These are phyloP conservation scores for Cutaneotrichosporon daszewskae DNA, from an alignment of 1,284 basidiomycete genomes.

Conservation along the genomic window DNA sequence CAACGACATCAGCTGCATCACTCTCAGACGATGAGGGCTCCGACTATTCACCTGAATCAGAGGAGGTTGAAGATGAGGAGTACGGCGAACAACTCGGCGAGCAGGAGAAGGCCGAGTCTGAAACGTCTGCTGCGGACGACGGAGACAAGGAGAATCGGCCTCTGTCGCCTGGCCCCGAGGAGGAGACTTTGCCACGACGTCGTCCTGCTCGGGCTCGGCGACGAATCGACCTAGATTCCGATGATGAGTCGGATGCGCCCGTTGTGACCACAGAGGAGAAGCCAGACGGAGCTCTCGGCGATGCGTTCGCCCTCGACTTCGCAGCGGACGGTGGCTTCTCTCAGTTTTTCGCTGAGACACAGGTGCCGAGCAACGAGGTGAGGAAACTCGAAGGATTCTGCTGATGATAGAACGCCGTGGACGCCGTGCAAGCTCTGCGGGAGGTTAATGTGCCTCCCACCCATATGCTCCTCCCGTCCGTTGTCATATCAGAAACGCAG, in stretches of 20 bases:
- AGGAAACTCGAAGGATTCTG: neutral
- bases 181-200: too few relatives aligned
- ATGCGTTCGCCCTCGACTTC: conserved; percentile 11
- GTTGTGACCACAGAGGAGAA: too few relatives aligned
- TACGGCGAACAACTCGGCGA: too few relatives aligned
- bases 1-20: neutral
- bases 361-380: conserved; percentile 8
- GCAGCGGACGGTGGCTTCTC: conserved; percentile 32
- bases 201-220: too few relatives aligned
- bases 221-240: too few relatives aligned
- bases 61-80: conserved; percentile 1
- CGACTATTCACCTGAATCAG: too few relatives aligned
- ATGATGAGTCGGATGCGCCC: too few relatives aligned
- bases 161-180: neutral
- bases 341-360: conserved; percentile 39
- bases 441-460: too few relatives aligned
- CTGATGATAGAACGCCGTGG: conserved; percentile 23
- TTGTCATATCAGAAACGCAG: conserved; percentile 37
- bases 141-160: conserved; percentile 9
- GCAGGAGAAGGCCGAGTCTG: too few relatives aligned
- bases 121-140: conserved; percentile 8
- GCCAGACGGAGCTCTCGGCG: too few relatives aligned
- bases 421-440: too few relatives aligned
- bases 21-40: neutral
- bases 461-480: conserved; percentile 27